Evolutionary conservation across 352 stramenopile genomes (phyloP).

Genomic region (Phytopythium delawarense): DNA sequence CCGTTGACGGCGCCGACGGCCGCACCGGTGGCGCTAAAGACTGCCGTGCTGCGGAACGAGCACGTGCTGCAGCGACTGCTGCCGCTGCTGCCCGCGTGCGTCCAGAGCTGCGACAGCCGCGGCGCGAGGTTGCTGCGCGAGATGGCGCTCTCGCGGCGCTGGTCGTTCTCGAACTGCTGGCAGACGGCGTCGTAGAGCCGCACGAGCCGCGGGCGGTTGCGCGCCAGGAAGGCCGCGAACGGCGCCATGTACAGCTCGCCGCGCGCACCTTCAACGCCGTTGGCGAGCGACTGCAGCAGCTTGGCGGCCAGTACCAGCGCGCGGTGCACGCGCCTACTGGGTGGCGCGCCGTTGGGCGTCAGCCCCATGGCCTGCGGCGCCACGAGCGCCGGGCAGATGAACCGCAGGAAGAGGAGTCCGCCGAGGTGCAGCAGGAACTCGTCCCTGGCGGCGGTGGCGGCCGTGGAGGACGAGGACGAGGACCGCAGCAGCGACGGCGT

Average conservation of each 20-base stretch:
- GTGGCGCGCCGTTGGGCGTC: conserved; percentile 34
- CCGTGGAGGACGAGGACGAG: conserved; percentile 14
- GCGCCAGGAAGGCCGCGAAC: conserved; percentile 65
- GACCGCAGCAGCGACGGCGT: background rate
- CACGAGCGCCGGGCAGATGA: conserved; percentile 71
- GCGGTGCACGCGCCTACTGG: conserved; percentile 50
- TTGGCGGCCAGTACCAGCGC: conserved; percentile 76
- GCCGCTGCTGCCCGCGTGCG: conserved; percentile 23
- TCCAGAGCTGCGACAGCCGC: conserved; percentile 67
- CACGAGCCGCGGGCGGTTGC: conserved; percentile 53
- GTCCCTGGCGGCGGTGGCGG: conserved; percentile 33
- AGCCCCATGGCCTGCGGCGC: conserved; percentile 70
- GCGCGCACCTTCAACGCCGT: conserved; percentile 58
- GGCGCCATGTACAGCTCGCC: conserved; percentile 75
- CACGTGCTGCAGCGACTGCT: conserved; percentile 8
- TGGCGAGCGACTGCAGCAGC: conserved; percentile 76
- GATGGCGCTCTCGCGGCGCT: conserved; percentile 59
- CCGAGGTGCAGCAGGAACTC: conserved; percentile 78
- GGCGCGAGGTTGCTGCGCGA: conserved; percentile 46
- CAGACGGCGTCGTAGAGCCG: conserved; percentile 78
- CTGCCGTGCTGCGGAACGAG: conserved; percentile 26
- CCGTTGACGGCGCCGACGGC: conserved; percentile 14
- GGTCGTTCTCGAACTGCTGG: conserved; percentile 58
- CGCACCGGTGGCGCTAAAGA: conserved; percentile 21
- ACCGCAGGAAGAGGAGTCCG: conserved; percentile 73